phyloP scores from a whole-genome alignment of 768 basidiomycete genomes.

The Mrakia blollopis region DNA sequence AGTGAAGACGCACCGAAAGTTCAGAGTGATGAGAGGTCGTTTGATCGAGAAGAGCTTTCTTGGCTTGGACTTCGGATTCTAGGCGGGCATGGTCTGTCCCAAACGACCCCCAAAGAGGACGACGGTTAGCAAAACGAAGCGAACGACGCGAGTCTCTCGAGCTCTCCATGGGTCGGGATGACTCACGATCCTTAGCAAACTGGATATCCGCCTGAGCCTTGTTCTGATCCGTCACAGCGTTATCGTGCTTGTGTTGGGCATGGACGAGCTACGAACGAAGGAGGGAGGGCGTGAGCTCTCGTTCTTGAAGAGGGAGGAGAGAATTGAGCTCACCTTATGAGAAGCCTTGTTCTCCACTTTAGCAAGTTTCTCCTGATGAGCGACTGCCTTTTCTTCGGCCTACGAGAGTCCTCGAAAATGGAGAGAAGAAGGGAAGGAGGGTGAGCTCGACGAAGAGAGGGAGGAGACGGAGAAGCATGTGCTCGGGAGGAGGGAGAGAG shows the following conservation, averaged over 20 bases:
- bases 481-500: neutral
- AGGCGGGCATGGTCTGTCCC: neutral
- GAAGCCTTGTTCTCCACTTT: slow-evolving; percentile 6
- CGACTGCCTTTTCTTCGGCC: neutral
- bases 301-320: neutral
- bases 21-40: neutral
- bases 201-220: neutral
- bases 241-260: slow-evolving; percentile 9
- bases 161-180: too few species aligned
- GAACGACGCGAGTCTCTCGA: too few species aligned
- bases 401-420: neutral
- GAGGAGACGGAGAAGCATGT: too few species aligned
- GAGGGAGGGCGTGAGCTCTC: neutral
- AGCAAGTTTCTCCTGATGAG: neutral
- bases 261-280: neutral
- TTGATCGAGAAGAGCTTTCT: neutral
- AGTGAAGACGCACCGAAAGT: neutral
- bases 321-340: neutral
- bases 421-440: neutral
- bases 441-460: neutral
- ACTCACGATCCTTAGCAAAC: neutral
- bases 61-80: neutral
- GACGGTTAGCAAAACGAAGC: neutral
- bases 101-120: neutral
- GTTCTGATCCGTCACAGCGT: neutral